These are phyloP conservation scores for Haplosporangium sp. DNA, from an alignment of 371 early-diverging fungal genomes.

Conservation along the genomic window DNA sequence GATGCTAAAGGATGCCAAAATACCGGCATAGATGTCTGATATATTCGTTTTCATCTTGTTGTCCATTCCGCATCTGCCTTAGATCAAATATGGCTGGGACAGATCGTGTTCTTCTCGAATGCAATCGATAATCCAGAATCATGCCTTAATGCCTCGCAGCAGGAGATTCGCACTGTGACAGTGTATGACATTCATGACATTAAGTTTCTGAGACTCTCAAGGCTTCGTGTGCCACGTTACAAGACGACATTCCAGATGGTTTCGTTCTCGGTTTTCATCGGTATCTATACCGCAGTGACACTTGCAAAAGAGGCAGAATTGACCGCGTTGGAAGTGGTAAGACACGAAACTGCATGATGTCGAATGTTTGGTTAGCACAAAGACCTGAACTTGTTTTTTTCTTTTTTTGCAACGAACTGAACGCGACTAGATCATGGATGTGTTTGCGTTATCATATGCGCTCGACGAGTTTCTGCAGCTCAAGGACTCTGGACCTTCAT, in stretches of 20 bases:
- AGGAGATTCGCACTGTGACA: slow-evolving; percentile 48
- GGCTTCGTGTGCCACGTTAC: slow-evolving; percentile 55
- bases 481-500: slow-evolving; percentile 46
- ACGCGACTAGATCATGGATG: slow-evolving; percentile 36
- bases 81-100: slow-evolving; percentile 57
- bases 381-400: background rate
- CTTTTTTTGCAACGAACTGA: background rate
- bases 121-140: slow-evolving; percentile 53
- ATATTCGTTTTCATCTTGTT: background rate
- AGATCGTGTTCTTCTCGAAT: slow-evolving; percentile 54
- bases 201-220: slow-evolving; percentile 47
- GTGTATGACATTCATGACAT: slow-evolving; percentile 42
- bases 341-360: background rate
- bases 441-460: slow-evolving; percentile 30
- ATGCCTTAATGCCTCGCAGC: slow-evolving; percentile 44
- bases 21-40: background rate
- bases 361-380: background rate
- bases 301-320: slow-evolving; percentile 32
- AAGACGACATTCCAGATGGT: slow-evolving; percentile 54
- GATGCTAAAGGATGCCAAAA: background rate
- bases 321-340: slow-evolving; percentile 46
- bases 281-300: slow-evolving; percentile 45
- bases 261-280: slow-evolving; percentile 42
- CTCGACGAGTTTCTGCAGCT: slow-evolving; percentile 53
- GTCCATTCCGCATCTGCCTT: background rate